Evolutionary conservation across 2,329 filamentous ascomycete species (phyloP).

Genomic region (Cordyceps militaris): DNA sequence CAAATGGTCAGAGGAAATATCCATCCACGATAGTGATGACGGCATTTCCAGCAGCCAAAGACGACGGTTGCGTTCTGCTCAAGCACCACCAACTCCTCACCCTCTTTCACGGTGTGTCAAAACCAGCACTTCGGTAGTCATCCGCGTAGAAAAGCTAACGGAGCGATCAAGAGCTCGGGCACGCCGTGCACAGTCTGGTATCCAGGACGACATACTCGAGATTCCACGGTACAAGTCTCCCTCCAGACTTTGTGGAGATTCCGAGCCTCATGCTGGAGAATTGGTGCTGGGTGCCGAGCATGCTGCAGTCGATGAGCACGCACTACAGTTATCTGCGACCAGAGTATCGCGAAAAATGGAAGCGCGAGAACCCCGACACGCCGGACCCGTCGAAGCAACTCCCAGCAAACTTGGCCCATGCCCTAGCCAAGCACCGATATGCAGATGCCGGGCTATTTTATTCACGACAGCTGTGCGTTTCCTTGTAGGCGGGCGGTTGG

Average conservation of each 20-base stretch:
- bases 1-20: background rate
- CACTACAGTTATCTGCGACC: slow-evolving; percentile 9
- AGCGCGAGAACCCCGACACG: background rate
- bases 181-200: slow-evolving; percentile 15
- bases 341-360: slow-evolving; percentile 4
- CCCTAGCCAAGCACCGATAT: background rate
- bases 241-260: slow-evolving; percentile 15
- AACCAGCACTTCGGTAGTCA: background rate
- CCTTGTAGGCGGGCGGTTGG: no score
- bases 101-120: slow-evolving; percentile 38
- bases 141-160: no score
- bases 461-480: no score
- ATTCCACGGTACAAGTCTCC: slow-evolving; percentile 7
- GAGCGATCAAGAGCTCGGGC: slow-evolving; percentile 15
- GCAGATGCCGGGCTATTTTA: background rate
- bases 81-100: slow-evolving; percentile 50
- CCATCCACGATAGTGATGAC: background rate
- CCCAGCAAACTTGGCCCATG: slow-evolving; percentile 2
- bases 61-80: slow-evolving; percentile 37
- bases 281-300: slow-evolving; percentile 14
- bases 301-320: slow-evolving; percentile 2
- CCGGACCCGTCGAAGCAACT: background rate
- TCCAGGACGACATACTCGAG: slow-evolving; percentile 6
- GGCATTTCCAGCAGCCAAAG: background rate
- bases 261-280: slow-evolving; percentile 15